These are phyloP conservation scores for Nakazawaea ernobii DNA, from an alignment of 805 yeast genomes.

Conservation along the genomic window DNA sequence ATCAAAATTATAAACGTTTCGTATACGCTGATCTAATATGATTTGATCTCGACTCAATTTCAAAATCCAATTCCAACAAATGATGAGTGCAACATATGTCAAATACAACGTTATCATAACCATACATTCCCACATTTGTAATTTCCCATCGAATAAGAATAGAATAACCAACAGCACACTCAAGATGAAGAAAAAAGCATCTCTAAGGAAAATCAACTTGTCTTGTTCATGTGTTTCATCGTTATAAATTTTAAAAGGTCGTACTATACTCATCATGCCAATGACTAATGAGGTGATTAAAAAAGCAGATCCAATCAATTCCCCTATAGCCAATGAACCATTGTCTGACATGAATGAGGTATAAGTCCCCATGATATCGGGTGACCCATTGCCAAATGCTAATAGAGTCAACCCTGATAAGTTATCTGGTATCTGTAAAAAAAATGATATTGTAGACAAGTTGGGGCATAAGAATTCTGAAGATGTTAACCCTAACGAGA, in stretches of 20 bases:
- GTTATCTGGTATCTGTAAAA: conserved; percentile 66
- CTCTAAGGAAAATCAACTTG: conserved; percentile 51
- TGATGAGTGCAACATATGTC: conserved; percentile 49
- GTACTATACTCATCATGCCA: conserved; percentile 68
- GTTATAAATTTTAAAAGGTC: conserved; percentile 50
- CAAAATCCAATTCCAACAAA: conserved; percentile 34
- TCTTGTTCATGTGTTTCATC: conserved; percentile 18
- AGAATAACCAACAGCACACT: conserved; percentile 43
- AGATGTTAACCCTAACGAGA: conserved; percentile 73
- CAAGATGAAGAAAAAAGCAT: conserved; percentile 50
- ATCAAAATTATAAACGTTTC: conserved; percentile 19
- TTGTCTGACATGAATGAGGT: conserved; percentile 69
- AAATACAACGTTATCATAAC: conserved; percentile 52
- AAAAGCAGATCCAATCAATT: conserved; percentile 84
- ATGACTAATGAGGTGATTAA: conserved; percentile 76
- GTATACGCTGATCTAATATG: conserved; percentile 17
- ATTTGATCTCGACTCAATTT: conserved; percentile 7
- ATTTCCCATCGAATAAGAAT: conserved; percentile 44
- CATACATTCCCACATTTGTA: conserved; percentile 50
- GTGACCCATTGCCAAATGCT: conserved; percentile 91
- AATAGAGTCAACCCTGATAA: conserved; percentile 83
- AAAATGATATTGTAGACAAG: conserved; percentile 59
- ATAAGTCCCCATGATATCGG: conserved; percentile 82
- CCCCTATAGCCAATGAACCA: conserved; percentile 79
- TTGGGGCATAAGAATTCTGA: conserved; percentile 83